Base-by-base conservation (phyloP, 139 green algal species). In the Ettlia oleoabundans region DNA sequence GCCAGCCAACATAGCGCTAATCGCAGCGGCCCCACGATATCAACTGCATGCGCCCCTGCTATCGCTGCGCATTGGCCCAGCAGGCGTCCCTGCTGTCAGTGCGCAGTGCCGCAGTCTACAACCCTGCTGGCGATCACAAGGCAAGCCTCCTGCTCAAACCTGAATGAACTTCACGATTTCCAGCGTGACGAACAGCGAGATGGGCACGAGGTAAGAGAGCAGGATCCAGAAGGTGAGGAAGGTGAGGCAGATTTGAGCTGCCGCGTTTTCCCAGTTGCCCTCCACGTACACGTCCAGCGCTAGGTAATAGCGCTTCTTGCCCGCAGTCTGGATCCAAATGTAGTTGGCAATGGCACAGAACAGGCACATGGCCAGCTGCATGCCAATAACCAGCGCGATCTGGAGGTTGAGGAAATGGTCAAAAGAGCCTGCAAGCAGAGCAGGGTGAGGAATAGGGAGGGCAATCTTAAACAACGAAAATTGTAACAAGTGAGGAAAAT, bases 151-250 rank as follows among this genome's bases (percentile, higher is more conserved):
- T 2, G 3, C 18, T 19, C 65, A 0, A 67, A 89, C 86, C 85
- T 98, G 94, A 67, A 89, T 90, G 70, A 98, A 92, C 88, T 97
- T 97, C 28, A 98, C 93, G 70, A 97, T 94, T 85, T 99, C 97
- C 47, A 99, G 92, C 6, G 95, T 96, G 55, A 99, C 97, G 80
- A 98, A 99, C 67, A 99, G 91, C 0, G 94, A 98, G 83, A 99
- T 99, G 78, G 97, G 97, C 35, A 99, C 97, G 63, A 99, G 90
- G 86, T 98, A 98, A 26, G 89, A 92, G 40, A 94, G 92, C 43
- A 98, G 88, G 70, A 95, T 96, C 88, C 94, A 95, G 70, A 93
- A 94, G 2, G 94, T 98, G 74, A 98, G 83, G 68, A 98, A 93
- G 26, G 88, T 78, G 32, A 95, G 80, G 51, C 91, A 63, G 58